Base-by-base conservation (phyloP, 177 flowering plant species). In the Vitis hybrid region DNA sequence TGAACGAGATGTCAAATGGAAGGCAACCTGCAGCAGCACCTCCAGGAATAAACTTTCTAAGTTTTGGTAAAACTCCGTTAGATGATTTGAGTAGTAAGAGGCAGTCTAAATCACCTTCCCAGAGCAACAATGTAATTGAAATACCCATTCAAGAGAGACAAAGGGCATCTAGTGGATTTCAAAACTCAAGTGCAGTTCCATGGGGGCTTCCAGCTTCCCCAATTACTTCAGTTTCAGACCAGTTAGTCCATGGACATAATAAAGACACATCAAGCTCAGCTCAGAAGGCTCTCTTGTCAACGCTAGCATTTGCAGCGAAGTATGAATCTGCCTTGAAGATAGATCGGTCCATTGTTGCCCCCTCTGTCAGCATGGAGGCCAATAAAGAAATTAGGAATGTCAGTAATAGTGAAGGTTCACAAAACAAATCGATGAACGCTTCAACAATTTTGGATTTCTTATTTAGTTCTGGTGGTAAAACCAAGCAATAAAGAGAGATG, bases 291-390 rank as follows among this genome's bases (percentile, higher is more conserved):
- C 71, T 81, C 11, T 68, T 74, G 9, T 82, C 89, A 0, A 75
- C 88, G 3, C 69, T 84, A 14, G 81, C 88, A 52, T 83, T 86
- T 77, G 91, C 93, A 20, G 82, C 84, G 11, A 82, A 78, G 70
- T 73, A 71, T 49, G 84, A 83, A 50, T 65, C 87, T 29, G 53
- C 55, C 52, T 73, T 74, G 58, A 82, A 71, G 73, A 74, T 34
- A 62, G 59, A 55, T 49, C 65, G 2, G 20, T 52, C 72, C 29
- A 10, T 26, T 13, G 11, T 9, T 56, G 34, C 70, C 59, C 31
- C 67, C 57, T 62, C 52, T 65, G 66, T 64, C 5, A 18, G 26
- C 45, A 58, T 52, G 7, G 54, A 50, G 52, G n/a, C 16, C 34
- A 18, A 52, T 50, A 72, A 69, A 16, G 61, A 59, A 10, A 10